Percentiles rank a stretch among this genome's conserved stretches.
Evolutionary conservation across 192 early-diverging fungal genomes (phyloP).

Genomic region (Physocladia obscura): DNA sequence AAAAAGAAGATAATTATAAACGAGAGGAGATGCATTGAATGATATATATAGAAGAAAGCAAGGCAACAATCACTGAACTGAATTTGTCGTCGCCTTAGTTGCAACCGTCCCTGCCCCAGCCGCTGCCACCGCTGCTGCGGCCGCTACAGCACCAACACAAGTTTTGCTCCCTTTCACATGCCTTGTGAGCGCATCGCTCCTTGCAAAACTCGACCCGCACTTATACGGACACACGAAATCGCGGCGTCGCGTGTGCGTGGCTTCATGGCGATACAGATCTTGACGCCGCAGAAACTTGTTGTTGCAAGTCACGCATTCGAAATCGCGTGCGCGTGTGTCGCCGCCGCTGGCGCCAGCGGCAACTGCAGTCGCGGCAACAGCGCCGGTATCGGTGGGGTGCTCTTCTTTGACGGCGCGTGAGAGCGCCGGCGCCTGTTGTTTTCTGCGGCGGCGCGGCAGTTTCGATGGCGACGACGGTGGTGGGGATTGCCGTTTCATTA

Average conservation of each 20-base stretch:
- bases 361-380: not conserved
- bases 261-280: slow-evolving; percentile 13
- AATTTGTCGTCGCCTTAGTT: too few species aligned
- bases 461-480: not conserved
- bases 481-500: not conserved
- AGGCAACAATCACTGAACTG: too few species aligned
- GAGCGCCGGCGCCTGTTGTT: not conserved
- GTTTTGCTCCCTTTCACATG: slow-evolving; percentile 7
- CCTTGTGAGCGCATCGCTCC: slow-evolving; percentile 14
- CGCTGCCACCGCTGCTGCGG: not conserved
- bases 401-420: not conserved
- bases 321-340: slow-evolving; percentile 1
- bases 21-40: too few species aligned
- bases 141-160: not conserved
- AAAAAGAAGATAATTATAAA: not conserved
- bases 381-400: not conserved
- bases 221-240: slow-evolving; percentile 9
- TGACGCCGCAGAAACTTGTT: slow-evolving; percentile 21
- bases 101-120: not conserved
- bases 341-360: too few species aligned
- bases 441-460: not conserved
- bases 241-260: not conserved
- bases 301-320: not conserved
- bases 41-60: too few species aligned
- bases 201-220: slow-evolving; percentile 10